Evolutionary conservation across 116 monocot genomes (phyloP).

Genomic region (Posidonia oceanica): DNA sequence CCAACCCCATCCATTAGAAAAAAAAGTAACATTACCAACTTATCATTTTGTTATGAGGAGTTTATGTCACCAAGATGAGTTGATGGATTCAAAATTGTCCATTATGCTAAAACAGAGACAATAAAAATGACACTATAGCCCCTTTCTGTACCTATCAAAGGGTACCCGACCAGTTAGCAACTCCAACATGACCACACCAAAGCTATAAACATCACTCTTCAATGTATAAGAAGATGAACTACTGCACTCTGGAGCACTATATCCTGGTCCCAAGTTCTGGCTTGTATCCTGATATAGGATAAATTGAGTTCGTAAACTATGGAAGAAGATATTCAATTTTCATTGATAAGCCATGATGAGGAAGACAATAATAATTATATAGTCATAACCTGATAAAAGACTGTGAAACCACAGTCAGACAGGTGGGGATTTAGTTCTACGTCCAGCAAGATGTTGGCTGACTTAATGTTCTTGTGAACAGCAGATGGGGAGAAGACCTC

Average conservation of each 20-base stretch:
- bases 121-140: background rate
- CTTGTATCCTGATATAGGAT: conserved; percentile 28
- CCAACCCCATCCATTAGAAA: too few species aligned
- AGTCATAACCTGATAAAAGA: conserved; percentile 49
- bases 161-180: conserved; percentile 90
- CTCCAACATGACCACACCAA: conserved; percentile 97
- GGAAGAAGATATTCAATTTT: too few species aligned
- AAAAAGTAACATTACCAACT: too few species aligned
- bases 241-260: conserved; percentile 70
- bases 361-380: too few species aligned
- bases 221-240: conserved; percentile 40
- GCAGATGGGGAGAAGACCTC: conserved; percentile 60
- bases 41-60: too few species aligned
- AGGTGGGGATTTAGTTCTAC: conserved; percentile 70
- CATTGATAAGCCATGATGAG: too few species aligned
- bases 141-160: conserved; percentile 56
- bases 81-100: background rate
- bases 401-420: conserved; percentile 61
- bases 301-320: background rate
- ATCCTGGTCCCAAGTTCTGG: conserved; percentile 62
- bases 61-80: too few species aligned
- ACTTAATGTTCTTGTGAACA: conserved; percentile 86
- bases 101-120: background rate
- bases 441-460: conserved; percentile 80
- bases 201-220: conserved; percentile 92